phyloP scores from a whole-genome alignment of 257 asterid species.

The Nicotiana knightiana region DNA sequence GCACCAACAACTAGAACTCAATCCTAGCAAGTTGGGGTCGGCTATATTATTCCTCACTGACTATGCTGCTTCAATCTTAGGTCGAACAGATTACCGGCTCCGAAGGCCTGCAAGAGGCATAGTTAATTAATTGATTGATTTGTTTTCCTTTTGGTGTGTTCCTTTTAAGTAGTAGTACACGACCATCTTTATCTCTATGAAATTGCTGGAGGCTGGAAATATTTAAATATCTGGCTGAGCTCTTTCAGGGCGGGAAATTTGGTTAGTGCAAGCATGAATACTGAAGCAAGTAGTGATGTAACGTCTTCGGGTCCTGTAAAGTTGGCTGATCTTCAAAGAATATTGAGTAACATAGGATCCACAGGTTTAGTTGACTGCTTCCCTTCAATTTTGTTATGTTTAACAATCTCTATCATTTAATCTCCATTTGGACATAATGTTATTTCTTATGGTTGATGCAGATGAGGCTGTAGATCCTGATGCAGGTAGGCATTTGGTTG shows the following conservation, averaged over 20 bases:
- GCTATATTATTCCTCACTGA: background rate
- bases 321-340: conserved; percentile 84
- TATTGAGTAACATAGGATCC: conserved; percentile 80
- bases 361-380: conserved; percentile 37
- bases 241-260: conserved; percentile 74
- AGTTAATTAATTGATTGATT: background rate
- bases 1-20: background rate
- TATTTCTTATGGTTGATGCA: conserved; percentile 23
- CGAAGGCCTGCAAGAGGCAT: background rate
- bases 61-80: background rate
- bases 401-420: conserved; percentile 8
- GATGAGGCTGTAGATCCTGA: conserved; percentile 75
- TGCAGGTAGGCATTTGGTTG: conserved; percentile 52
- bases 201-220: conserved; percentile 1
- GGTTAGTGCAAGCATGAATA: conserved; percentile 74
- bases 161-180: background rate
- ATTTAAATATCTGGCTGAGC: conserved; percentile 12
- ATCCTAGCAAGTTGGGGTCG: background rate
- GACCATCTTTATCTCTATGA: background rate
- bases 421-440: conserved; percentile 16
- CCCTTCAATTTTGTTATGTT: conserved; percentile 3
- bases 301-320: conserved; percentile 93
- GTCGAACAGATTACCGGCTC: too few species aligned
- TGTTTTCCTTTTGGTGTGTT: background rate
- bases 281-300: conserved; percentile 71